A percentile compares a stretch with the other conserved stretches of the same genome.
Evolutionary conservation across 2,329 filamentous ascomycete species (phyloP).

Genomic region (Colletotrichum navitas): DNA sequence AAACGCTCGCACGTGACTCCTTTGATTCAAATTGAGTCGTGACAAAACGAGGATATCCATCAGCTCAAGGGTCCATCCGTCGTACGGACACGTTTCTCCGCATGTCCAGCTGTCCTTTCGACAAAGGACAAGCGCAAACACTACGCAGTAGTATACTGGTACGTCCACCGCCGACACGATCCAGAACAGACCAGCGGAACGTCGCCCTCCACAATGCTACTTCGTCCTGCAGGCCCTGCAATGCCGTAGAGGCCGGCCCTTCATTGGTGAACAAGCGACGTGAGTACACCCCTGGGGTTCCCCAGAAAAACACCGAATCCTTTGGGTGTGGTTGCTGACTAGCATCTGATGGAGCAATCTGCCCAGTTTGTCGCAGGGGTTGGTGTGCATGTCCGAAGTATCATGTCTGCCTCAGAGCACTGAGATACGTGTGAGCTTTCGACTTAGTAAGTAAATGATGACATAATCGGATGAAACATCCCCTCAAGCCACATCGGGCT

Average conservation of each 20-base stretch:
- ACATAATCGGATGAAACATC: not conserved
- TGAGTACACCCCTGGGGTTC: not conserved
- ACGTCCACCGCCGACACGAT: not conserved
- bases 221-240: constrained; percentile 1
- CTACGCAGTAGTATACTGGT: not conserved
- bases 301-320: not conserved
- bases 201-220: constrained; percentile 21
- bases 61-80: not conserved
- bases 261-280: not conserved
- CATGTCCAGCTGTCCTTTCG: not conserved
- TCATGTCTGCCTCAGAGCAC: not conserved
- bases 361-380: not conserved
- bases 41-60: not conserved
- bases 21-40: not conserved
- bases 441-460: not conserved
- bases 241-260: not conserved
- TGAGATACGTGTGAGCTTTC: not conserved
- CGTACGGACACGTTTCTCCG: not conserved
- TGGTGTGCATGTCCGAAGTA: not conserved
- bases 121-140: not conserved
- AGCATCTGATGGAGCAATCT: not conserved
- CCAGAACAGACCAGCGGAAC: constrained; percentile 28
- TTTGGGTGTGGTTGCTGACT: not conserved
- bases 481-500: constrained; percentile 30
- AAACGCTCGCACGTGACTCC: not conserved